Conservation (phyloP, 1,284 basidiomycete species). For the Sporisorium graminicola region DNA sequence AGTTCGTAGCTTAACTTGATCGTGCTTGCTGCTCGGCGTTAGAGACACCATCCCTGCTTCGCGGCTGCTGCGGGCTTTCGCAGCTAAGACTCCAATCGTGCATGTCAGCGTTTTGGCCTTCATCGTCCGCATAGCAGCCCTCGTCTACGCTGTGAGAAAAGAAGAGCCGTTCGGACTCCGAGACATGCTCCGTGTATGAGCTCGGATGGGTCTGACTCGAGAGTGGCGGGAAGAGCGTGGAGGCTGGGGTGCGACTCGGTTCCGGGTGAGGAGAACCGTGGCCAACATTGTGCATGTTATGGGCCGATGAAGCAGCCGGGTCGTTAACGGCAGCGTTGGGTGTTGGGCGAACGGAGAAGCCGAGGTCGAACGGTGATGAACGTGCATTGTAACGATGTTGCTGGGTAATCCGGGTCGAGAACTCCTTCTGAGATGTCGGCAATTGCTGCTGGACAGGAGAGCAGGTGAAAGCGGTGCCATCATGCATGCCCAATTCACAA, state of each 20-base stretch:
- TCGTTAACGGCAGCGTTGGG: neutral
- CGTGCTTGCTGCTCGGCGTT: neutral
- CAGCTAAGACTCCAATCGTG: neutral
- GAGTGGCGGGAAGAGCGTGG: constrained; percentile 4
- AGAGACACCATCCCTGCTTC: neutral
- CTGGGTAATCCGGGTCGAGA: neutral
- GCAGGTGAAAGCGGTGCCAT: no score
- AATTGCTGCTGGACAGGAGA: neutral
- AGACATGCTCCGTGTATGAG: neutral
- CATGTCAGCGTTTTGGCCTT: neutral
- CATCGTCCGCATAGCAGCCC: neutral
- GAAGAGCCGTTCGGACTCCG: neutral
- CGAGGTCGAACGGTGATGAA: neutral
- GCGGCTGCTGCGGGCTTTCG: neutral
- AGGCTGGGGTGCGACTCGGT: neutral
- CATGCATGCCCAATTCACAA: neutral
- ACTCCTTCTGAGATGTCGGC: neutral
- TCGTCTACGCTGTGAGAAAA: constrained; percentile 9
- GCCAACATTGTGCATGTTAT: neutral
- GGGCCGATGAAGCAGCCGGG: no score
- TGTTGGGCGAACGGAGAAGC: no score
- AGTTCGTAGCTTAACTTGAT: neutral
- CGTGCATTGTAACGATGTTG: neutral
- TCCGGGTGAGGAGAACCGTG: constrained; percentile 15
- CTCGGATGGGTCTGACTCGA: neutral